Percentiles rank a stretch among this genome's conserved stretches.
These are phyloP conservation scores for Didymella arachidicola DNA, from an alignment of 2,329 filamentous ascomycete genomes.

Conservation along the genomic window DNA sequence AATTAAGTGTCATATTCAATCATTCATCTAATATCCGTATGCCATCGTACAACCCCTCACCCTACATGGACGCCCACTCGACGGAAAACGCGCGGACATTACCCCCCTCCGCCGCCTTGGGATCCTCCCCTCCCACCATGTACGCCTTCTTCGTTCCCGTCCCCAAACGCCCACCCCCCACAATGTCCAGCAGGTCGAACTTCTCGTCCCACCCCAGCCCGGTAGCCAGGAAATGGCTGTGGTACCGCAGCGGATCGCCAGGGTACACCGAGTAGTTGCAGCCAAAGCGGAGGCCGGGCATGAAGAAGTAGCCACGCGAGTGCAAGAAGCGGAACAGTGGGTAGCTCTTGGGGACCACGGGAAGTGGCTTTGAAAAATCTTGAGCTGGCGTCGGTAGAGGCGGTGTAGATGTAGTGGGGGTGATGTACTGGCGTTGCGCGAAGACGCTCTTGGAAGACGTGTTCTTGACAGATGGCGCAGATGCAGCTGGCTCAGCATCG, in stretches of 20 bases:
- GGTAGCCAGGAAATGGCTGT: slow-evolving; percentile 92
- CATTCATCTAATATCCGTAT: too few relatives aligned
- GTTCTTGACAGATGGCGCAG: slow-evolving; percentile 19
- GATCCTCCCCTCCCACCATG: slow-evolving; percentile 74
- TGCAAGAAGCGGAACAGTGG: slow-evolving; percentile 84
- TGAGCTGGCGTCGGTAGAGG: slow-evolving; percentile 36
- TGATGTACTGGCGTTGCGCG: slow-evolving; percentile 49
- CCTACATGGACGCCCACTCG: slow-evolving; percentile 91
- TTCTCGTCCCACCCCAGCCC: slow-evolving; percentile 87
- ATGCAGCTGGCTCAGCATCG: slow-evolving; percentile 25
- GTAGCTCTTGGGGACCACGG: slow-evolving; percentile 59
- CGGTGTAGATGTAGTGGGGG: slow-evolving; percentile 57
- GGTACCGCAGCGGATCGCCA: slow-evolving; percentile 91
- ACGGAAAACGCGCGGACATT: slow-evolving; percentile 78
- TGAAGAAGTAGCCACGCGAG: slow-evolving; percentile 80
- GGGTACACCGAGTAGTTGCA: slow-evolving; percentile 95
- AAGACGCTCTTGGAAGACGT: slow-evolving; percentile 24
- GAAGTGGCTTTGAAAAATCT: slow-evolving; percentile 38
- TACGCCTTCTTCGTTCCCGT: slow-evolving; percentile 98
- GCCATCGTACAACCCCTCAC: background rate
- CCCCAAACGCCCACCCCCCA: slow-evolving; percentile 84
- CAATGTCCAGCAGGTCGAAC: slow-evolving; percentile 82
- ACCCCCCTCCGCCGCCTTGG: slow-evolving; percentile 23
- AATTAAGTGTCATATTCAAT: too few relatives aligned
- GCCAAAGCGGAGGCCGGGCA: slow-evolving; percentile 91